phyloP scores from a whole-genome alignment of 176 grass and related monocot genomes.

The Zea luxurians region DNA sequence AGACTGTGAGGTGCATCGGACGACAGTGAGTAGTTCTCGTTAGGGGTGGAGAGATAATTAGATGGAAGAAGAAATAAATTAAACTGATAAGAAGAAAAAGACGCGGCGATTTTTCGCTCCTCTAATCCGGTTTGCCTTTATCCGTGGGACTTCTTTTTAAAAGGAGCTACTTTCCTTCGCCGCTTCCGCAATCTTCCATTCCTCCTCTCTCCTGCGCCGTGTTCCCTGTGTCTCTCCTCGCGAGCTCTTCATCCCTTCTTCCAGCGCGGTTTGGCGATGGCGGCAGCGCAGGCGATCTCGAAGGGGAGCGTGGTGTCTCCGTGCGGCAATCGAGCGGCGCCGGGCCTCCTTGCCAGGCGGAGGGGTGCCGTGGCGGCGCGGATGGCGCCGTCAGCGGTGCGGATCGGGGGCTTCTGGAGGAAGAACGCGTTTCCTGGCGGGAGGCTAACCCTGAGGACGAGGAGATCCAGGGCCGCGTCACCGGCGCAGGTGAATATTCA shows the following conservation, averaged over 20 bases:
- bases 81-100: not conserved
- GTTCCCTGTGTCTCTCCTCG: not conserved
- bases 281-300: slow-evolving; percentile 48
- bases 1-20: not conserved
- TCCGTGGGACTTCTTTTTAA: slow-evolving; percentile 50
- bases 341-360: slow-evolving; percentile 24
- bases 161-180: slow-evolving; percentile 50
- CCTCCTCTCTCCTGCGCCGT: not conserved
- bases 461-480: slow-evolving; percentile 37
- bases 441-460: slow-evolving; percentile 48
- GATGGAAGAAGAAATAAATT: no score
- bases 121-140: slow-evolving; percentile 28
- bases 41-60: not conserved
- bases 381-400: slow-evolving; percentile 38
- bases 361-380: slow-evolving; percentile 44
- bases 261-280: slow-evolving; percentile 37
- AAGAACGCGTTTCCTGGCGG: slow-evolving; percentile 51
- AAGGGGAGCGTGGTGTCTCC: slow-evolving; percentile 41
- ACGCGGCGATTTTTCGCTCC: slow-evolving; percentile 34
- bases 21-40: not conserved
- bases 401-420: slow-evolving; percentile 34
- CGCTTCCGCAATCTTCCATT: slow-evolving; percentile 34
- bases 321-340: slow-evolving; percentile 16
- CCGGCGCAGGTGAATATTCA: slow-evolving; percentile 48
- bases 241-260: not conserved